Conservation (phyloP, 345 rosid species). For the Syzygium grande region DNA sequence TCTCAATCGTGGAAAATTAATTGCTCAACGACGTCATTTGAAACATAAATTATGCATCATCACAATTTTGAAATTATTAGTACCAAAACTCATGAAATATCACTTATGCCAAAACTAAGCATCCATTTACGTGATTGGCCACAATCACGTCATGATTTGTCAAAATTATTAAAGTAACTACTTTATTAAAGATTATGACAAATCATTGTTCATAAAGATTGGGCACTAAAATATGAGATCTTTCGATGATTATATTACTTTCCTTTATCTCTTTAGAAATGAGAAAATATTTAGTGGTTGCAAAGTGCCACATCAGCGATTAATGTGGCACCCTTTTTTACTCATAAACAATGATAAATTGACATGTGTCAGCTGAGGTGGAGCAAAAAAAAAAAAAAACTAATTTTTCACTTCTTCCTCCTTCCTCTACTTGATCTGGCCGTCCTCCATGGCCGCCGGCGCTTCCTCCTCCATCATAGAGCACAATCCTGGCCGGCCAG, state of each 20-base stretch:
- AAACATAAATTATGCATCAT: not conserved
- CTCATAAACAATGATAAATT: no score
- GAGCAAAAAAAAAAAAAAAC: no score
- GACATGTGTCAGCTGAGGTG: no score
- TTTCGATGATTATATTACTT: not conserved
- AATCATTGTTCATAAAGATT: not conserved
- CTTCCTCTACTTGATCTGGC: no score
- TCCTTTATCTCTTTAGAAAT: not conserved
- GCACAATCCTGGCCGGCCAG: no score
- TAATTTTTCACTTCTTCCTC: no score
- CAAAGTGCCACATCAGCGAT: no score
- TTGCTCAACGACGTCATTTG: not conserved
- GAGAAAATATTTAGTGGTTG: no score
- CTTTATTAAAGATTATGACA: not conserved
- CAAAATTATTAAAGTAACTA: not conserved
- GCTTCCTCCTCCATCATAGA: no score
- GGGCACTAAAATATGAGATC: not conserved
- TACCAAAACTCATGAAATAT: not conserved
- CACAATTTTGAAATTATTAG: not conserved
- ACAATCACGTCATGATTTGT: not conserved
- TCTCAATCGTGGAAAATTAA: not conserved
- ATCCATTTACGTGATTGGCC: not conserved
- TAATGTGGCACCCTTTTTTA: no score
- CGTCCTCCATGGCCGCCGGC: no score
- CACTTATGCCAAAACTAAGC: not conserved